Conservation (phyloP, 2,329 filamentous ascomycete species). For the Xylariaceae sp. region DNA sequence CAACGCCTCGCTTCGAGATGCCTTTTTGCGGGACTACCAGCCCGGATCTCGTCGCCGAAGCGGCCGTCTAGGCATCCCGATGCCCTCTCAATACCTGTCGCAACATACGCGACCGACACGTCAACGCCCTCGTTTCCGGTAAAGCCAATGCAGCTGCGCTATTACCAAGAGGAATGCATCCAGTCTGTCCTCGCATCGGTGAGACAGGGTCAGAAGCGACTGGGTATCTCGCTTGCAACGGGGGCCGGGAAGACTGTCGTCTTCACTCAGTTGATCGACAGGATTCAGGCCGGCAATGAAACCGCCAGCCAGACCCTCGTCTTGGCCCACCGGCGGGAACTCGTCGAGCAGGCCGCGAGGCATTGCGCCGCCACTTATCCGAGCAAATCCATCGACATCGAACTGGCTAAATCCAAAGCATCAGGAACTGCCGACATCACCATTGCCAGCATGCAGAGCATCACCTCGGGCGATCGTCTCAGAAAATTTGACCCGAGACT, state of each 20-base stretch:
- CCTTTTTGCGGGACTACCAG: slow-evolving; percentile 7
- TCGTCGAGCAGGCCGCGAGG: slow-evolving; percentile 85
- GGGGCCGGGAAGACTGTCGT: slow-evolving; percentile 91
- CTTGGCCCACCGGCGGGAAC: slow-evolving; percentile 82
- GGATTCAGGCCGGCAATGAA: slow-evolving; percentile 50
- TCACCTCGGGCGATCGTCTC: slow-evolving; percentile 70
- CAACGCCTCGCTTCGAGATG: slow-evolving; percentile 16
- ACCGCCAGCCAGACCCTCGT: slow-evolving; percentile 74
- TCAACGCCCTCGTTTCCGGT: slow-evolving; percentile 3
- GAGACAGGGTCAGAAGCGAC: slow-evolving; percentile 62
- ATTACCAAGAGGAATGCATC: slow-evolving; percentile 90
- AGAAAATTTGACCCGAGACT: slow-evolving; percentile 67
- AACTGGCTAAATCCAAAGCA: slow-evolving; percentile 76
- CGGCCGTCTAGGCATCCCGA: too few relatives aligned
- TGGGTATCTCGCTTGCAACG: slow-evolving; percentile 81
- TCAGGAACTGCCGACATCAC: slow-evolving; percentile 85
- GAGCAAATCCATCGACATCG: slow-evolving; percentile 72
- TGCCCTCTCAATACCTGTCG: slow-evolving; percentile 6
- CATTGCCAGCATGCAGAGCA: slow-evolving; percentile 80
- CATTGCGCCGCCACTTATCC: slow-evolving; percentile 82
- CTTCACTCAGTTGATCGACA: slow-evolving; percentile 89
- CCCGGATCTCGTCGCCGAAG: slow-evolving; percentile 3
- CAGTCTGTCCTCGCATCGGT: slow-evolving; percentile 67
- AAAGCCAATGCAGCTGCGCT: slow-evolving; percentile 52
- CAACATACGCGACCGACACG: slow-evolving; percentile 4